These are phyloP conservation scores for Backusella tarrabulga DNA, from an alignment of 192 early-diverging fungal species.

Conservation along the genomic window DNA sequence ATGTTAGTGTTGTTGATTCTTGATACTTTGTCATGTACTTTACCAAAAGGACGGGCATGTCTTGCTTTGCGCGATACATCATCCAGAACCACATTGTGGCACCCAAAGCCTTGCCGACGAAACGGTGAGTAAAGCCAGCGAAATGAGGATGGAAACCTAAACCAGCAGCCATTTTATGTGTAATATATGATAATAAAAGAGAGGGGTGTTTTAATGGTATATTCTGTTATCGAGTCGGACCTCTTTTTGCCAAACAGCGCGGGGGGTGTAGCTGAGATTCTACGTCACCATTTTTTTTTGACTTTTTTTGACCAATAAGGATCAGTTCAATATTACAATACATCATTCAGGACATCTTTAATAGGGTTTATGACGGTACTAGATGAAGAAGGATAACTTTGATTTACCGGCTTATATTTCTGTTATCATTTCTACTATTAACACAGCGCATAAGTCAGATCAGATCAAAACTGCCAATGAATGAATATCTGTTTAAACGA, in stretches of 20 bases:
- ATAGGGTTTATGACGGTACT: no score
- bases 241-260: background rate
- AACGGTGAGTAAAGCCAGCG: constrained; percentile 50
- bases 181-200: constrained; percentile 14
- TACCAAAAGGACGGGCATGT: constrained; percentile 69
- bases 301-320: no score
- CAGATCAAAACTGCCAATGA: no score
- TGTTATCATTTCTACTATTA: no score
- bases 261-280: background rate
- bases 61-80: constrained; percentile 80
- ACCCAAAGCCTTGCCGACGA: constrained; percentile 62
- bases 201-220: background rate
- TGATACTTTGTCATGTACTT: background rate
- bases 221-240: constrained; percentile 9
- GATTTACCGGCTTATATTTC: no score
- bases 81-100: constrained; percentile 83
- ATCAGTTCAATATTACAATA: no score
- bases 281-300: background rate
- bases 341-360: no score
- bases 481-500: no score
- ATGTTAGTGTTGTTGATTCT: background rate
- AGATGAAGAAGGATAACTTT: no score
- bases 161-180: constrained; percentile 38
- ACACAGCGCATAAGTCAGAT: no score
- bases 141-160: constrained; percentile 51